Percentiles rank a stretch among this genome's conserved stretches.
Evolutionary conservation across 768 basidiomycete species (phyloP).

Genomic region (Xerocomellus intermedius): DNA sequence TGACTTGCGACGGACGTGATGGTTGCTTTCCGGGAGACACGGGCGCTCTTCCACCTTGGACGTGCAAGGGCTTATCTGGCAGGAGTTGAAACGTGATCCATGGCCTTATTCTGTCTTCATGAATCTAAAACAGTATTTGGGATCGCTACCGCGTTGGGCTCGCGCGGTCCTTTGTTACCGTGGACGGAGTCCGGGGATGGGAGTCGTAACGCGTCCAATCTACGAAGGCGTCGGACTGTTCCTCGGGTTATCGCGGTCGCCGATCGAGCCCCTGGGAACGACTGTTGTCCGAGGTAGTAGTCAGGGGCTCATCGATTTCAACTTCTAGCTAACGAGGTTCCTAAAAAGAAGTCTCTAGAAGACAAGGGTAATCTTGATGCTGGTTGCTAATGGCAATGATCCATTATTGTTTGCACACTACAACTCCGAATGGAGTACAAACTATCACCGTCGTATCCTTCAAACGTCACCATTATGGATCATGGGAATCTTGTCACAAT

Average conservation of each 20-base stretch:
- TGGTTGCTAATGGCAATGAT: slow-evolving; percentile 4
- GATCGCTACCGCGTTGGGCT: not conserved
- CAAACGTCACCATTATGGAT: not conserved
- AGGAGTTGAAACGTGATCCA: slow-evolving; percentile 2
- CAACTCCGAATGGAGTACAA: slow-evolving; percentile 1
- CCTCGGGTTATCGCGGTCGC: not conserved
- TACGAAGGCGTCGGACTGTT: not conserved
- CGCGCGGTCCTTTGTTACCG: not conserved
- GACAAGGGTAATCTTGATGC: not conserved
- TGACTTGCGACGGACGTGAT: not conserved
- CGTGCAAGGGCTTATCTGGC: slow-evolving; percentile 10
- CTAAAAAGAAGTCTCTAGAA: not conserved
- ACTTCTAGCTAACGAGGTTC: not conserved
- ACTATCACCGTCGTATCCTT: slow-evolving; percentile 8
- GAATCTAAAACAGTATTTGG: slow-evolving; percentile 2
- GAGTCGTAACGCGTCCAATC: not conserved
- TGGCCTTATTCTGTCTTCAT: not conserved
- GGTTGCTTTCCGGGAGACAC: slow-evolving; percentile 2
- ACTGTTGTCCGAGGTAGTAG: not conserved
- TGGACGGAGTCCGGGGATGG: not conserved
- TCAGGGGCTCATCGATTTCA: not conserved
- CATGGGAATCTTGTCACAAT: not conserved
- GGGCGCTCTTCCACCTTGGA: not conserved
- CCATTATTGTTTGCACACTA: not conserved
- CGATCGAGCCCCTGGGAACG: not conserved